phyloP scores from a whole-genome alignment of 2,329 filamentous ascomycete genomes.

The Pleurostoma richardsiae region DNA sequence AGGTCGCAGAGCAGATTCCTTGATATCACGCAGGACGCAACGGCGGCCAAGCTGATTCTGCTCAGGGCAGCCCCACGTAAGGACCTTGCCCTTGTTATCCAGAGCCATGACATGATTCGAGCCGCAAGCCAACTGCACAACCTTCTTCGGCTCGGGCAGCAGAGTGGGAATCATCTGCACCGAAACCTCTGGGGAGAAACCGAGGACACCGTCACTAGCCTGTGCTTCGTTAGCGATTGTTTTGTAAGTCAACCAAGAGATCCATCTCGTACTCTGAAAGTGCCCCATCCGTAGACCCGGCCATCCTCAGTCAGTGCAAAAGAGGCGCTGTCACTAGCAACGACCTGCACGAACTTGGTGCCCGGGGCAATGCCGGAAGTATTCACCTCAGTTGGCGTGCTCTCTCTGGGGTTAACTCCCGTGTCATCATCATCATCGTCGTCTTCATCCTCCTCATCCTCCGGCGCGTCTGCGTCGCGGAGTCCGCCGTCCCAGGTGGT shows the following conservation, averaged over 20 bases:
- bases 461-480: conserved; percentile 48
- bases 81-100: conserved; percentile 58
- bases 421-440: conserved; percentile 23
- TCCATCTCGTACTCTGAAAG: conserved; percentile 52
- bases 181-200: conserved; percentile 19
- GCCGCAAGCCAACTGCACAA: conserved; percentile 59
- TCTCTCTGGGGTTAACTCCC: conserved; percentile 58
- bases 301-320: conserved; percentile 74
- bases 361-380: conserved; percentile 29
- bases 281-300: conserved; percentile 78
- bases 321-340: conserved; percentile 68
- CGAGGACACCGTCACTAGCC: conserved; percentile 43
- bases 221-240: conserved; percentile 9
- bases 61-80: conserved; percentile 68
- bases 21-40: conserved; percentile 49
- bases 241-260: neutral
- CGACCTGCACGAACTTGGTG: conserved; percentile 50
- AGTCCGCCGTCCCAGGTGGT: conserved; percentile 58
- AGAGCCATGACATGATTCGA: conserved; percentile 69
- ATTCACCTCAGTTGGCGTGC: conserved; percentile 53
- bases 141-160: conserved; percentile 60
- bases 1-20: conserved; percentile 24
- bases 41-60: conserved; percentile 60
- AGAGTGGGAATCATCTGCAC: conserved; percentile 46
- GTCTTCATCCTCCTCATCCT: conserved; percentile 40